These are phyloP conservation scores for Leishmania tarentolae DNA, from an alignment of 208 protist genomes.

Conservation along the genomic window DNA sequence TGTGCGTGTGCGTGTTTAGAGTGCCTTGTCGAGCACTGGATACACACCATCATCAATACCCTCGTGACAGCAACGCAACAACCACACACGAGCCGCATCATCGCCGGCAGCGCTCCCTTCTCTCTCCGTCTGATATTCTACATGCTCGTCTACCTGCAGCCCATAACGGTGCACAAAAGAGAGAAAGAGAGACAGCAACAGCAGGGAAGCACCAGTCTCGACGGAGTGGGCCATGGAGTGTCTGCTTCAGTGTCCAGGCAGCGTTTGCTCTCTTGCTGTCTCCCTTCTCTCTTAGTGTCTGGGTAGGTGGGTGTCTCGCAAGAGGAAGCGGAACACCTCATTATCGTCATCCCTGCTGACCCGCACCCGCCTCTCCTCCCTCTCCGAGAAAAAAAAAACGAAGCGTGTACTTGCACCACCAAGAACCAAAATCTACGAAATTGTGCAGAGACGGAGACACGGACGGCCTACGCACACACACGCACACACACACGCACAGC, in stretches of 20 bases:
- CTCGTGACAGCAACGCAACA: not conserved
- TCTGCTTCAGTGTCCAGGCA: not conserved
- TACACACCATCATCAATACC: not conserved
- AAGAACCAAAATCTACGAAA: not conserved
- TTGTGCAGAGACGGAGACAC: not conserved
- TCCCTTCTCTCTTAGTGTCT: not conserved
- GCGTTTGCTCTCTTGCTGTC: too few relatives aligned
- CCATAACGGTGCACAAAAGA: not conserved
- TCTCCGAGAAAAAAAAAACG: too few relatives aligned
- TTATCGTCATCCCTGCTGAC: not conserved
- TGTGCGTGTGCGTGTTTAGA: not conserved
- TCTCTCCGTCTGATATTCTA: not conserved
- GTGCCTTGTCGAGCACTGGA: not conserved
- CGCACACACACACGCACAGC: not conserved
- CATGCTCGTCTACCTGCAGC: not conserved
- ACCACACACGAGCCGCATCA: not conserved
- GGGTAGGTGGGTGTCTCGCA: not conserved
- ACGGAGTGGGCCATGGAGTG: not conserved
- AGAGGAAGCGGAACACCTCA: not conserved
- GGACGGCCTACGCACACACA: slow-evolving; percentile 11
- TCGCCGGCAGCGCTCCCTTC: not conserved
- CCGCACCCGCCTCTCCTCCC: too few relatives aligned
- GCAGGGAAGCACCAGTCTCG: not conserved
- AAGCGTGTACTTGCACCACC: not conserved
- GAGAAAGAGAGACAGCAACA: not conserved